phyloP scores from a whole-genome alignment of 1,284 basidiomycete species.

The Cryptococcus depauperatus region DNA sequence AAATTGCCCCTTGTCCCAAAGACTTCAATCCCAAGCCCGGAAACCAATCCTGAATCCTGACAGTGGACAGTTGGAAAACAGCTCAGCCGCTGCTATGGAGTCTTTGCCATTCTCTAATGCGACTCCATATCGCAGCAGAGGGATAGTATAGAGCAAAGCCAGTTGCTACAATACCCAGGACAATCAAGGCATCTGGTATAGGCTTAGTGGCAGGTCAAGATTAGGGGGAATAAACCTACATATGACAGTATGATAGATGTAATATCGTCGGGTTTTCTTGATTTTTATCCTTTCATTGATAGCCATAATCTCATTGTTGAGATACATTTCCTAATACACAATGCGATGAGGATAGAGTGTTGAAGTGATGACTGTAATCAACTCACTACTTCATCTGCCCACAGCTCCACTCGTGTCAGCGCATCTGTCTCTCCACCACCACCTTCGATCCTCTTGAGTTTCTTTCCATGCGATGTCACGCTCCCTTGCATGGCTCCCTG shows the following conservation, averaged over 20 bases:
- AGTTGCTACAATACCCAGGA: neutral
- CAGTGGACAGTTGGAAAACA: no score
- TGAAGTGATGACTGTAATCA: neutral
- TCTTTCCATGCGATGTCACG: slow-evolving; percentile 7
- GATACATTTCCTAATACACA: slow-evolving; percentile 16
- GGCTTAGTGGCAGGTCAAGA: neutral
- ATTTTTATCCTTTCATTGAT: neutral
- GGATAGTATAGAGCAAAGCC: neutral
- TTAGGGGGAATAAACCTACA: neutral
- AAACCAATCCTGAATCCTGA: no score
- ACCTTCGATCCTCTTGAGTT: slow-evolving; percentile 22
- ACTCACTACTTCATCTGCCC: slow-evolving; percentile 36
- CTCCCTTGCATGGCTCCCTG: neutral
- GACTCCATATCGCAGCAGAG: neutral
- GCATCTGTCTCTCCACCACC: slow-evolving; percentile 24
- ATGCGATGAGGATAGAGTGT: neutral
- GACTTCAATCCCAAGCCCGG: no score
- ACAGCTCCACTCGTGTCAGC: slow-evolving; percentile 27
- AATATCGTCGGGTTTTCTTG: neutral
- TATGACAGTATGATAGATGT: neutral
- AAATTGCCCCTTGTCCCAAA: no score
- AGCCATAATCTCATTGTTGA: slow-evolving; percentile 19
- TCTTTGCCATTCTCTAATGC: neutral
- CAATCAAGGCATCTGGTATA: neutral
- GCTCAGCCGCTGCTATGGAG: neutral